Evolutionary conservation across 2,329 filamentous ascomycete species (phyloP).

Genomic region (Knufia petricola): DNA sequence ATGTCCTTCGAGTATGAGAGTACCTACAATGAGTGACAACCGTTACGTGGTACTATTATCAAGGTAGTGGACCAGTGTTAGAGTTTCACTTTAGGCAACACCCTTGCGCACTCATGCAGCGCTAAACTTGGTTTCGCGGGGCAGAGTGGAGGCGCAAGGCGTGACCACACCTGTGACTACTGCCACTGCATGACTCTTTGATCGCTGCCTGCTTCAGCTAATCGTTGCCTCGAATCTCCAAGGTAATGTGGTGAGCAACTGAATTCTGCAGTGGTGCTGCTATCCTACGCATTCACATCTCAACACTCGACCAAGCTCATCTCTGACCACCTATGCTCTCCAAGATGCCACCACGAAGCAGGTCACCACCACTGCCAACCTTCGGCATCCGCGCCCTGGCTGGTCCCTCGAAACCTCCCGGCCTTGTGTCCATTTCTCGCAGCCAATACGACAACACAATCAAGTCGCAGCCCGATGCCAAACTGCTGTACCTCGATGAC

Average conservation of each 20-base stretch:
- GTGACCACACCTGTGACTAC: not conserved
- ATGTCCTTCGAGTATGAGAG: too few relatives aligned
- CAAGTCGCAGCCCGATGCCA: conserved; percentile 32
- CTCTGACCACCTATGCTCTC: not conserved
- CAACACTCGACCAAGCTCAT: not conserved
- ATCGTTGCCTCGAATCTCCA: too few relatives aligned
- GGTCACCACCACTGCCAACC: conserved; percentile 13
- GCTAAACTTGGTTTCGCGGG: not conserved
- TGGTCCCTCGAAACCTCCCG: conserved; percentile 20
- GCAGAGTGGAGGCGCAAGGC: not conserved
- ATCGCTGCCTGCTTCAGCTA: not conserved
- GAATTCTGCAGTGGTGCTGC: too few relatives aligned
- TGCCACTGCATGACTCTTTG: not conserved
- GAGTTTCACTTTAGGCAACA: not conserved
- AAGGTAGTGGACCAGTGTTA: not conserved
- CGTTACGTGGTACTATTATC: too few relatives aligned
- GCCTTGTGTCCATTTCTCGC: conserved; percentile 33
- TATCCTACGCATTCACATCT: too few relatives aligned
- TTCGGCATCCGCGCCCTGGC: conserved; percentile 22
- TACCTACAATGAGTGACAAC: too few relatives aligned
- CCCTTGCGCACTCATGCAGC: not conserved
- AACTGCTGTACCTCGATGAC: conserved; percentile 36
- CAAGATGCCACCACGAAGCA: conserved; percentile 1
- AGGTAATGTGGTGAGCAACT: too few relatives aligned
- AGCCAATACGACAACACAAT: conserved; percentile 36